phyloP scores from a whole-genome alignment of 2,329 filamentous ascomycete genomes.

The Nemania serpens region DNA sequence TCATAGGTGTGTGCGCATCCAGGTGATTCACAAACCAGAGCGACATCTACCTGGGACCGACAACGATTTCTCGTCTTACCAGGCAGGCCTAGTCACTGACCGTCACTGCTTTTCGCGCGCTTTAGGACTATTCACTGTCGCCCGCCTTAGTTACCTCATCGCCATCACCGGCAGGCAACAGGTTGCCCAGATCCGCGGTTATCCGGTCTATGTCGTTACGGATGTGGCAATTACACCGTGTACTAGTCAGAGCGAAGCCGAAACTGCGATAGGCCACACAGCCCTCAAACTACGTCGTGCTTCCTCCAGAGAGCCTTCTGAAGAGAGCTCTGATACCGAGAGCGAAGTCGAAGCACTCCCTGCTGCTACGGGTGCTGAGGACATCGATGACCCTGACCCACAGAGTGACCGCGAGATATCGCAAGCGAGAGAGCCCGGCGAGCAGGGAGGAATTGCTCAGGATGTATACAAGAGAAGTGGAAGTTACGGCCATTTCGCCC shows the following conservation, averaged over 20 bases:
- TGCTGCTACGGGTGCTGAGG: conserved; percentile 41
- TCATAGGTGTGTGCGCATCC: conserved; percentile 54
- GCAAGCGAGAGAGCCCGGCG: conserved; percentile 24
- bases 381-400: conserved; percentile 39
- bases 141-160: conserved; percentile 80
- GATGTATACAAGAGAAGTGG: conserved; percentile 86
- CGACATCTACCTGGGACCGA: background rate
- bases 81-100: conserved; percentile 16
- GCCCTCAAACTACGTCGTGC: conserved; percentile 47
- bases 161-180: conserved; percentile 85
- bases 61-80: background rate
- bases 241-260: conserved; percentile 74
- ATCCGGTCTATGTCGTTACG: conserved; percentile 83
- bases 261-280: conserved; percentile 70
- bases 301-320: conserved; percentile 36
- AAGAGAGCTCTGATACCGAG: conserved; percentile 46
- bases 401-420: conserved; percentile 36
- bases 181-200: conserved; percentile 83
- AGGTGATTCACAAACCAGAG: background rate
- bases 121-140: conserved; percentile 81
- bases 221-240: conserved; percentile 91
- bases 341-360: conserved; percentile 54
- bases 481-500: conserved; percentile 85
- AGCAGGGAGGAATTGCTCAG: conserved; percentile 72
- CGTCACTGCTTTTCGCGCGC: background rate